These are phyloP conservation scores for Penicillium paradoxum DNA, from an alignment of 495 filamentous ascomycete genomes.

Conservation along the genomic window DNA sequence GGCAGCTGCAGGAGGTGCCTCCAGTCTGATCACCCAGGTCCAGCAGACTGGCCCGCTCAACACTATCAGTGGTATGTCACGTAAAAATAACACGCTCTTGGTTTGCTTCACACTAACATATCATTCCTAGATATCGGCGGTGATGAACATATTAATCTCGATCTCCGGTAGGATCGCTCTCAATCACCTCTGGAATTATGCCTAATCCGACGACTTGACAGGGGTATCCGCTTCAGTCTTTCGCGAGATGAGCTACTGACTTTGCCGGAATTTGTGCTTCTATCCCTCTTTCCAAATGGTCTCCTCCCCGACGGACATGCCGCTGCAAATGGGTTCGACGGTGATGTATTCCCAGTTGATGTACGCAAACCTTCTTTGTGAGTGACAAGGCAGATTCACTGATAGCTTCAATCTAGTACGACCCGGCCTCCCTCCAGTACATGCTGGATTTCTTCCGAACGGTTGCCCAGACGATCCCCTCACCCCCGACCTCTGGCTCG, in stretches of 20 bases:
- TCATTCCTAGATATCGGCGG: constrained; percentile 63
- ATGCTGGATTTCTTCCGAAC: constrained; percentile 99
- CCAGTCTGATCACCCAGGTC: constrained; percentile 98
- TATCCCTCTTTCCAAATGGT: constrained; percentile 97
- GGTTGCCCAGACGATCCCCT: constrained; percentile 89
- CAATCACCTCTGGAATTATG: background rate
- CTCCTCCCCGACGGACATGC: constrained; percentile 89
- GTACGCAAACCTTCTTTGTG: constrained; percentile 52
- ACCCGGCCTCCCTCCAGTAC: constrained; percentile 91
- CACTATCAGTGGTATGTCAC: constrained; percentile 72
- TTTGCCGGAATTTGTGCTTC: constrained; percentile 93
- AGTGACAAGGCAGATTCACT: constrained; percentile 50
- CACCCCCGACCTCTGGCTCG: constrained; percentile 56
- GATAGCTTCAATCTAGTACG: constrained; percentile 69
- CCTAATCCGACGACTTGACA: constrained; percentile 28
- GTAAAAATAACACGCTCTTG: background rate
- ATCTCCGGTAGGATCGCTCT: constrained; percentile 67
- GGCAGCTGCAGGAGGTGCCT: constrained; percentile 91
- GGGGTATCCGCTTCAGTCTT: constrained; percentile 86
- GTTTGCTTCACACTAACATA: background rate
- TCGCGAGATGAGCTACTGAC: constrained; percentile 94
- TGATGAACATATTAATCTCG: constrained; percentile 93
- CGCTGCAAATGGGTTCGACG: constrained; percentile 81
- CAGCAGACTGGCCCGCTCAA: constrained; percentile 89
- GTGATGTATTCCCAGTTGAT: constrained; percentile 94